Conservation (phyloP, 2,329 filamentous ascomycete genomes). For the Trichoderma breve region DNA sequence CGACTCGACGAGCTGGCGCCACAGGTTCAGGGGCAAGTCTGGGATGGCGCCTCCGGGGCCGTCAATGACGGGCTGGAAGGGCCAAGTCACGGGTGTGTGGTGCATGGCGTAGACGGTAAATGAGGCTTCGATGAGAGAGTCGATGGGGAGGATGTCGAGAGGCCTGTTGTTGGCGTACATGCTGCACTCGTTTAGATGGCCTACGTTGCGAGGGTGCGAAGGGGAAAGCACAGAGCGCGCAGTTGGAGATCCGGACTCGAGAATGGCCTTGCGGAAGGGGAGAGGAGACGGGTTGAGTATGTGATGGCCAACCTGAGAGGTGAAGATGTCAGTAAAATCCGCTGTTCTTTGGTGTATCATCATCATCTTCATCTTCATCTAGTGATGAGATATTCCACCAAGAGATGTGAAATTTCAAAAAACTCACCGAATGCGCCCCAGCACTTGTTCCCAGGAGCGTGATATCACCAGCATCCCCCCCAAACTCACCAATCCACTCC, state of each 20-base stretch:
- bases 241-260: slow-evolving; percentile 57
- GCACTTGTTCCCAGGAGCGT: slow-evolving; percentile 62
- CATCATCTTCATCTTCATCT: neutral
- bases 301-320: slow-evolving; percentile 62
- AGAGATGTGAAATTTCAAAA: neutral
- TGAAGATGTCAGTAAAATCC: neutral
- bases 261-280: slow-evolving; percentile 52
- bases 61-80: slow-evolving; percentile 70
- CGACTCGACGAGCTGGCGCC: slow-evolving; percentile 53
- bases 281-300: slow-evolving; percentile 50
- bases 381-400: neutral
- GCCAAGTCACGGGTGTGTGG: slow-evolving; percentile 49
- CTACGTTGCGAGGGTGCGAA: slow-evolving; percentile 55
- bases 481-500: slow-evolving; percentile 58
- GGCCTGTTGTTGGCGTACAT: slow-evolving; percentile 1
- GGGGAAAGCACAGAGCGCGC: slow-evolving; percentile 53
- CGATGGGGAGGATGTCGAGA: slow-evolving; percentile 48
- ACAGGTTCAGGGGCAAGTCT: slow-evolving; percentile 57
- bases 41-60: slow-evolving; percentile 53
- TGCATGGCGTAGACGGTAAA: slow-evolving; percentile 45
- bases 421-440: slow-evolving; percentile 58
- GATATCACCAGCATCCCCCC: slow-evolving; percentile 56
- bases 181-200: slow-evolving; percentile 44
- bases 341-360: too few species aligned
- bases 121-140: slow-evolving; percentile 49